Percentiles rank a stretch among this genome's conserved stretches.
Evolutionary conservation across 1,284 basidiomycete species (phyloP).

Genomic region (Irpex sp.): DNA sequence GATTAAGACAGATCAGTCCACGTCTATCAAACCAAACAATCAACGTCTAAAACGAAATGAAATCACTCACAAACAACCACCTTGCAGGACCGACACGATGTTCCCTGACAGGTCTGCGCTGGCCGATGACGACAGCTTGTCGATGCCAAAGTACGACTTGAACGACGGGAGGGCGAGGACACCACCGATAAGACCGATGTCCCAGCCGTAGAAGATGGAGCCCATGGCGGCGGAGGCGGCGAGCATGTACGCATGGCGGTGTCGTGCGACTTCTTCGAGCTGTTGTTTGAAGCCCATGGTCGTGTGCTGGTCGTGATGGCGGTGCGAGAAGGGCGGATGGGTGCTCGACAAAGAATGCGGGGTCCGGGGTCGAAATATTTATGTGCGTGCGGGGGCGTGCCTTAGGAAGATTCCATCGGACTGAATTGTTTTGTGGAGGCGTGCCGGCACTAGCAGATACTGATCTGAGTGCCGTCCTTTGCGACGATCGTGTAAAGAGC

Average conservation of each 20-base stretch:
- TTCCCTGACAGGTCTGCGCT: constrained; percentile 45
- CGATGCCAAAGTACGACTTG: constrained; percentile 41
- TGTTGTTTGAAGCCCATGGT: not conserved
- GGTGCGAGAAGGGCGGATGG: too few relatives aligned
- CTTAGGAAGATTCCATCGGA: too few relatives aligned
- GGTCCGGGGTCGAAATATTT: too few relatives aligned
- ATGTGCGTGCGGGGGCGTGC: too few relatives aligned
- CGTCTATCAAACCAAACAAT: not conserved
- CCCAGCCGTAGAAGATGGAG: constrained; percentile 38
- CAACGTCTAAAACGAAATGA: not conserved
- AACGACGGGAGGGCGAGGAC: constrained; percentile 43
- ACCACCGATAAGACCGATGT: constrained; percentile 46
- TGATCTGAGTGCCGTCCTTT: too few relatives aligned
- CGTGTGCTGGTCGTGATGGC: too few relatives aligned
- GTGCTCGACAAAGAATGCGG: too few relatives aligned
- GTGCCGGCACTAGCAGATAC: too few relatives aligned
- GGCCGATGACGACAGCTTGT: constrained; percentile 31
- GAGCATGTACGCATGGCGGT: constrained; percentile 44
- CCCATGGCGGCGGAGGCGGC: constrained; percentile 44
- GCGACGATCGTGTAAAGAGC: too few relatives aligned
- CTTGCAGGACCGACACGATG: constrained; percentile 57
- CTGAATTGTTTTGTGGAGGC: too few relatives aligned
- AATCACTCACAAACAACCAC: constrained; percentile 52
- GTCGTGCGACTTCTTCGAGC: constrained; percentile 25
- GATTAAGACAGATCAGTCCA: not conserved